phyloP scores from a whole-genome alignment of 176 grass and related monocot species.

The Rhipidocladum racemiflorum region DNA sequence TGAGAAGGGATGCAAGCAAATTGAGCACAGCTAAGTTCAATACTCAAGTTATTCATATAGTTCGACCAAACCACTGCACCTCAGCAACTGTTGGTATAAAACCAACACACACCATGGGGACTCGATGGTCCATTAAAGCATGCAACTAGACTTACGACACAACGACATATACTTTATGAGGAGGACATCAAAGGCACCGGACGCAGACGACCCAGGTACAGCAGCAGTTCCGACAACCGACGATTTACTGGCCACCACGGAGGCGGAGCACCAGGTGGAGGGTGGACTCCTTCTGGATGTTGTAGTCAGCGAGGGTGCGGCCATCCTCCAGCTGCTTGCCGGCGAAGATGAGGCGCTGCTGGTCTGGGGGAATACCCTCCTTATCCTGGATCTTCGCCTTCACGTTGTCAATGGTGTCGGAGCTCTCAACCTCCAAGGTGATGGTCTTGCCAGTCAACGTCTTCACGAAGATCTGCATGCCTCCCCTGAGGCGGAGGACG shows the following conservation, averaged over 20 bases:
- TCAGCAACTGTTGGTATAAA: not conserved
- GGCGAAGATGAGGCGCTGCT: conserved; percentile 54
- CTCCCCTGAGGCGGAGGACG: conserved; percentile 53
- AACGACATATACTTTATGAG: not conserved
- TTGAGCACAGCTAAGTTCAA: not conserved
- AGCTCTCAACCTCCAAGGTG: conserved; percentile 53
- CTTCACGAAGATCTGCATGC: conserved; percentile 81
- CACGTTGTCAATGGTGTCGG: conserved; percentile 51
- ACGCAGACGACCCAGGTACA: not conserved
- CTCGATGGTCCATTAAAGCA: not conserved
- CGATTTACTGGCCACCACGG: conserved; percentile 47
- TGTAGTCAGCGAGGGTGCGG: conserved; percentile 53
- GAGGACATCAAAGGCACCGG: not conserved
- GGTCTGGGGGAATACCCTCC: conserved; percentile 63
- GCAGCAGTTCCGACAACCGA: not conserved
- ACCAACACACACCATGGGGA: not conserved
- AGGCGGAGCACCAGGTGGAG: conserved; percentile 67
- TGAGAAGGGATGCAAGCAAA: not conserved
- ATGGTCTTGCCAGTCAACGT: conserved; percentile 78
- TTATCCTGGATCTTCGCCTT: conserved; percentile 77
- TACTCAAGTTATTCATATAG: conserved; percentile 18
- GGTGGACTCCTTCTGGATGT: conserved; percentile 74
- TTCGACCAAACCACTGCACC: not conserved
- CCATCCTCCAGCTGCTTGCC: conserved; percentile 77
- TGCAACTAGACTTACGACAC: not conserved